Evolutionary conservation across 176 grass and related monocot genomes (phyloP), one percentile per base, ranked within the genome.

Genomic region (Oryza longistaminata): DNA sequence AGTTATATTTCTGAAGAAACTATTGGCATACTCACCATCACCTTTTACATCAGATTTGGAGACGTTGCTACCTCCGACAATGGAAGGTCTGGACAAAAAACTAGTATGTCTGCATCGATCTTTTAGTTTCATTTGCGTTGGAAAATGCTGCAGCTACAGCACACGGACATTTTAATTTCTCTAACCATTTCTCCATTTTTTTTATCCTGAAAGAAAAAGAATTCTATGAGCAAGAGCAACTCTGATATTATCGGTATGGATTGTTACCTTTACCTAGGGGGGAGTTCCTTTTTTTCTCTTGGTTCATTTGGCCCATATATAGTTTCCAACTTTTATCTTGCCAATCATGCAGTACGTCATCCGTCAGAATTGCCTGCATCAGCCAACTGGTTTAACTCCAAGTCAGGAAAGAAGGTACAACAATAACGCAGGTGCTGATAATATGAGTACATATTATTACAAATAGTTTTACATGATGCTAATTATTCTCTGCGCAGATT

Each of bases 31-130:
- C 29, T 68, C 48, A 76, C 55, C 61, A 21, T 75, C 73, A 77
- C 16, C 0, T 70, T 60, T 50, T 87, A 21, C 45, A 76, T 86
- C 74, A 97, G 92, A 97, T 85, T 65, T 97, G 79, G 92, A 82
- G n/a, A 93, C 48, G 22, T 55, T 94, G 43, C 88, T 90, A 50
- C 90, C 78, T 31, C 95, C 95, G 71, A 27, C 65, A 64, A 94
- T 97, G 95, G 88, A 93, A 88, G 95, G 92, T 84, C 91, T 97
- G 79, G 95, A 91, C 84, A 92, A 86, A 77, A 90, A 81, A 86
- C 70, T 94, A 86, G 92, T 97, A 91, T 75, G 95, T 94, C 58
- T 15, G 40, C 49, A 14, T 27, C 76, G 27, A 70, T 39, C 34
- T 80, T 73, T 86, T 9, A 2, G 7, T 79, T 19, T 73, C 34